Evolutionary conservation across 2,329 filamentous ascomycete genomes (phyloP).

Genomic region (Xylaria sp.): DNA sequence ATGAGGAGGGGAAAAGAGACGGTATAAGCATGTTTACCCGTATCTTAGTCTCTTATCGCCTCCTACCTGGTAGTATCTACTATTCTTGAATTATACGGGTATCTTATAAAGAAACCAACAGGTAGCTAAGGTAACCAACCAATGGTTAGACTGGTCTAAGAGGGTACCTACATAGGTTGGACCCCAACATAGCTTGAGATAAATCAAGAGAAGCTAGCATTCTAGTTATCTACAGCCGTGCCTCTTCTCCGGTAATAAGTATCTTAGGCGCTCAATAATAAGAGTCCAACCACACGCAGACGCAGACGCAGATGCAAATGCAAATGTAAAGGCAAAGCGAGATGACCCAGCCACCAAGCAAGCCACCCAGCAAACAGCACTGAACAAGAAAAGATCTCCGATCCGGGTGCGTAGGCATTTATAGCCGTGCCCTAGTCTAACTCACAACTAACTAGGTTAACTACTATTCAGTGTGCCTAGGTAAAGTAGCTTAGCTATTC

Average conservation of each 20-base stretch:
- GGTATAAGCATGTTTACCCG: not conserved
- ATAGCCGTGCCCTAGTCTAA: not conserved
- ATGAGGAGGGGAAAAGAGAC: not conserved
- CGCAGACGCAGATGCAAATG: not conserved
- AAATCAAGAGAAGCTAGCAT: not conserved
- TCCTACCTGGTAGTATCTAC: not conserved
- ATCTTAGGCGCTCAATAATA: not conserved
- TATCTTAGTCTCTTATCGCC: not conserved
- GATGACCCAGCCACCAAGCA: slow-evolving; percentile 11
- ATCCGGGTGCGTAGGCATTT: not conserved
- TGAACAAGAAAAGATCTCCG: slow-evolving; percentile 9
- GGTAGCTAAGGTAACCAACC: not conserved
- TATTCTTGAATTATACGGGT: no score
- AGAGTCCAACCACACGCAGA: slow-evolving; percentile 1
- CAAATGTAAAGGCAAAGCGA: not conserved
- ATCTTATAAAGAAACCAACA: not conserved
- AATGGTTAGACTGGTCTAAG: not conserved
- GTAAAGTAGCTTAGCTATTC: not conserved
- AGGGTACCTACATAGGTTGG: not conserved
- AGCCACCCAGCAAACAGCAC: not conserved
- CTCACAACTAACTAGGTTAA: not conserved
- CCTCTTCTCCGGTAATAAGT: not conserved
- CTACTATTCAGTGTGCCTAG: not conserved
- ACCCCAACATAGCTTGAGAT: not conserved
- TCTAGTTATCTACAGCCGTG: not conserved